Evolutionary conservation across 805 yeast genomes (phyloP).

Genomic region (Schizosaccharomyces pombe): DNA sequence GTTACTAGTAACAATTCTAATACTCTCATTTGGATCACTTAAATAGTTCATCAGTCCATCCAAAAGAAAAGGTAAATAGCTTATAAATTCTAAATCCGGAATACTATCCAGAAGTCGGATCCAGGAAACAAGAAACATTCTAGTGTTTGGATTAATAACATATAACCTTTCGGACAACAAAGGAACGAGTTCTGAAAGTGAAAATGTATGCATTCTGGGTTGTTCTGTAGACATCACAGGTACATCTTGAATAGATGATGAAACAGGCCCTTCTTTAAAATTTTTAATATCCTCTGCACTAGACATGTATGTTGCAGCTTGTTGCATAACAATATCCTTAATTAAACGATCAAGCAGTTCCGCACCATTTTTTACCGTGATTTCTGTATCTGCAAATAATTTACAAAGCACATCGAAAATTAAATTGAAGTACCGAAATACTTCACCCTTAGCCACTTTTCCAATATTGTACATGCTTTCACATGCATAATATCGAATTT

Average conservation of each 20-base stretch:
- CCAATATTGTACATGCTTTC: conserved; percentile 89
- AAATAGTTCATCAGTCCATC: conserved; percentile 63
- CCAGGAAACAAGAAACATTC: conserved; percentile 87
- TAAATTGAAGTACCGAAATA: conserved; percentile 74
- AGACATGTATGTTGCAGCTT: conserved; percentile 63
- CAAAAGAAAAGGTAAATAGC: conserved; percentile 70
- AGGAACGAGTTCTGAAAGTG: conserved; percentile 71
- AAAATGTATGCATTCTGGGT: conserved; percentile 31
- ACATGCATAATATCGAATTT: conserved; percentile 90
- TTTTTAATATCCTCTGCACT: neutral
- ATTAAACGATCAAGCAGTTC: conserved; percentile 72
- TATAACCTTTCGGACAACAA: conserved; percentile 75
- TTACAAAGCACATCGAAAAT: conserved; percentile 80
- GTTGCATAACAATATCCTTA: conserved; percentile 85
- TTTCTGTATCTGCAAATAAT: conserved; percentile 72
- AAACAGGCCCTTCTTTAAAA: neutral
- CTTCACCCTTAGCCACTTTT: conserved; percentile 88
- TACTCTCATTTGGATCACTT: conserved; percentile 67
- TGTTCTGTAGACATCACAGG: neutral
- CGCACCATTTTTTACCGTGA: conserved; percentile 84
- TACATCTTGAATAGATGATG: neutral
- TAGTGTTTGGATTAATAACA: conserved; percentile 75
- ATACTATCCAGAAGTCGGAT: conserved; percentile 73
- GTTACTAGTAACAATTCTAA: conserved; percentile 61
- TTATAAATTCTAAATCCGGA: conserved; percentile 69